Evolutionary conservation across 2,329 filamentous ascomycete genomes (phyloP).

Genomic region (Zalaria obscura): DNA sequence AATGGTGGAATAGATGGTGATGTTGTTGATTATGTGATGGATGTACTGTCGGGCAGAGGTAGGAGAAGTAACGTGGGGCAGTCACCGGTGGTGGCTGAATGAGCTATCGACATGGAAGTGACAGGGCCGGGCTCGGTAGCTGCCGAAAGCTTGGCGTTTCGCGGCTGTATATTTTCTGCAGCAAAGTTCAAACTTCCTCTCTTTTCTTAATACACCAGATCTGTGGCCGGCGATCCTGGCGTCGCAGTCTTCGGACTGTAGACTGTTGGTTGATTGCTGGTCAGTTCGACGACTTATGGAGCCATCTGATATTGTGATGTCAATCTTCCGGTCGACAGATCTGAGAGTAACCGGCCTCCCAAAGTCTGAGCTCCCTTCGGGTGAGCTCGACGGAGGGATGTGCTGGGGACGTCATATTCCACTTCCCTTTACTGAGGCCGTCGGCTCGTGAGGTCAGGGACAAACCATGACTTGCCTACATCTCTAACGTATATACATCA

Average conservation of each 20-base stretch:
- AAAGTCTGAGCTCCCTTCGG: slow-evolving; percentile 52
- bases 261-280: slow-evolving; percentile 63
- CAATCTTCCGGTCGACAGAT: slow-evolving; percentile 91
- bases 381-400: slow-evolving; percentile 51
- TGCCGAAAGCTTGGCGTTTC: too few species aligned
- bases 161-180: not conserved
- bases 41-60: too few species aligned
- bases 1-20: too few species aligned
- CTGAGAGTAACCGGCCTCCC: slow-evolving; percentile 55
- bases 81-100: too few species aligned
- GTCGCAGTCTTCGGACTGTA: slow-evolving; percentile 20
- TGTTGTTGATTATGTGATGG: too few species aligned
- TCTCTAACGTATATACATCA: too few species aligned
- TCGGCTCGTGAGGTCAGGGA: slow-evolving; percentile 81
- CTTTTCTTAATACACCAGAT: slow-evolving; percentile 42
- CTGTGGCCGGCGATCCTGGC: slow-evolving; percentile 75
- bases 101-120: too few species aligned
- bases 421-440: slow-evolving; percentile 77
- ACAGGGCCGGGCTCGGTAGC: too few species aligned
- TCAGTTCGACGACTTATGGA: slow-evolving; percentile 81
- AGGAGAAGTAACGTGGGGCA: too few species aligned
- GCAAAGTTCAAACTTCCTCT: slow-evolving; percentile 4
- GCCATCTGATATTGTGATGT: slow-evolving; percentile 62
- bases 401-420: slow-evolving; percentile 70
- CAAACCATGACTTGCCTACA: slow-evolving; percentile 54